A percentile compares a stretch with the other conserved stretches of the same genome.
Conservation (phyloP, 768 basidiomycete species). For the Tremella yokohamensis region DNA sequence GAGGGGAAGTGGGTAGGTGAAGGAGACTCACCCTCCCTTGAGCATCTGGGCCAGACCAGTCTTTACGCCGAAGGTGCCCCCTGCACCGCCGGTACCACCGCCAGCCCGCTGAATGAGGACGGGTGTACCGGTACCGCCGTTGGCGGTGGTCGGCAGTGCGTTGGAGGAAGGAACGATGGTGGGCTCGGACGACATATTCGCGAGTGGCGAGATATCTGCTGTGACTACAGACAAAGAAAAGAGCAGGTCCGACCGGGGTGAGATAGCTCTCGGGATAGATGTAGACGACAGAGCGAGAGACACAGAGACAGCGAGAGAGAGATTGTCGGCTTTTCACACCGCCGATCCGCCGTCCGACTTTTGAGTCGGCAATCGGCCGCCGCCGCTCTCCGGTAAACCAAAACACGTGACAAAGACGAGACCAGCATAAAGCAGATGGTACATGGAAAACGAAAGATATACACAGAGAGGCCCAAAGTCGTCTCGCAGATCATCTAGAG, state of each 20-base stretch:
- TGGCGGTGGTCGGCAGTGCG: conserved; percentile 22
- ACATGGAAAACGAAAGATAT: background rate
- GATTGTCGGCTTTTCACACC: conserved; percentile 3
- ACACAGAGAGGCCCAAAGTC: background rate
- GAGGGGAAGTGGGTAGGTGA: background rate
- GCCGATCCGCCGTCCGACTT: background rate
- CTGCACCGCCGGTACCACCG: conserved; percentile 27
- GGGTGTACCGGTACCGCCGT: conserved; percentile 42
- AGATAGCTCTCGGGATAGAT: background rate
- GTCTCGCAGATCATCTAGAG: conserved; percentile 1
- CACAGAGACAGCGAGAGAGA: background rate
- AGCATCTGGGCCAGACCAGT: conserved; percentile 95
- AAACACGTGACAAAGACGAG: background rate
- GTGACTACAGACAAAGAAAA: background rate
- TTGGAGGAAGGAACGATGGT: conserved; percentile 41
- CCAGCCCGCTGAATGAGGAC: conserved; percentile 21
- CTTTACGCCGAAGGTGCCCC: conserved; percentile 61
- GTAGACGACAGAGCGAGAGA: too few relatives aligned
- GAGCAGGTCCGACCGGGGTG: too few relatives aligned
- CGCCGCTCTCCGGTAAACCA: background rate
- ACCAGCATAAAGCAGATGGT: too few relatives aligned
- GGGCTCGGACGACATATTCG: conserved; percentile 31
- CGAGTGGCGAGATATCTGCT: too few relatives aligned
- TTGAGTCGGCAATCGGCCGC: conserved; percentile 5
- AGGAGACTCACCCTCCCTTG: conserved; percentile 55